These are phyloP conservation scores for Penicillium janthinellum DNA, from an alignment of 2,329 filamentous ascomycete genomes.

Conservation along the genomic window DNA sequence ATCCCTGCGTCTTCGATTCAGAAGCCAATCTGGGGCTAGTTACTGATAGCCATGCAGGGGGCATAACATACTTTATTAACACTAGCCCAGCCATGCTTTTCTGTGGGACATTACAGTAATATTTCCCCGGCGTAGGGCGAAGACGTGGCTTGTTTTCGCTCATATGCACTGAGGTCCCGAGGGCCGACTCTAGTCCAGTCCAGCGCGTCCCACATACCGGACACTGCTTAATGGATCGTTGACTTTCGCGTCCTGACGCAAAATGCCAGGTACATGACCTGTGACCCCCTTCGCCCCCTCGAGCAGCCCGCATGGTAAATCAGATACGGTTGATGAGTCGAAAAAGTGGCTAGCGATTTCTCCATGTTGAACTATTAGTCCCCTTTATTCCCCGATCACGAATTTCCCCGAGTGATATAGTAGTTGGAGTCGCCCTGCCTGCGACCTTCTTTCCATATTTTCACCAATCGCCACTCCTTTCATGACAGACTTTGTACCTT, in stretches of 20 bases:
- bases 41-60: not conserved
- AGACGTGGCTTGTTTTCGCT: not conserved
- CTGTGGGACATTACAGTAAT: conserved; percentile 1
- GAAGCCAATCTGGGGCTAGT: not conserved
- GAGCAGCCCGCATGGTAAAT: not conserved
- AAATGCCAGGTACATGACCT: not conserved
- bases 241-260: not conserved
- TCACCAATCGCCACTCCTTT: not conserved
- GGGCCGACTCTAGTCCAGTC: not conserved
- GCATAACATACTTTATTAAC: not conserved
- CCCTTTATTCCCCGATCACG: not conserved
- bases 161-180: not conserved
- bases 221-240: not conserved
- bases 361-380: not conserved
- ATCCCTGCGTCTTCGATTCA: not conserved
- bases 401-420: not conserved
- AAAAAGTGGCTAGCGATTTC: not conserved
- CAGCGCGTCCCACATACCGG: conserved; percentile 3
- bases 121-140: not conserved
- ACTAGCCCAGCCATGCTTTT: not conserved
- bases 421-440: not conserved
- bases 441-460: not conserved
- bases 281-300: conserved; percentile 1
- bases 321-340: not conserved
- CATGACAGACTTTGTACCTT: not conserved